Base-by-base conservation (phyloP, 371 early-diverging fungal genomes). In the Mortierella sp. region DNA sequence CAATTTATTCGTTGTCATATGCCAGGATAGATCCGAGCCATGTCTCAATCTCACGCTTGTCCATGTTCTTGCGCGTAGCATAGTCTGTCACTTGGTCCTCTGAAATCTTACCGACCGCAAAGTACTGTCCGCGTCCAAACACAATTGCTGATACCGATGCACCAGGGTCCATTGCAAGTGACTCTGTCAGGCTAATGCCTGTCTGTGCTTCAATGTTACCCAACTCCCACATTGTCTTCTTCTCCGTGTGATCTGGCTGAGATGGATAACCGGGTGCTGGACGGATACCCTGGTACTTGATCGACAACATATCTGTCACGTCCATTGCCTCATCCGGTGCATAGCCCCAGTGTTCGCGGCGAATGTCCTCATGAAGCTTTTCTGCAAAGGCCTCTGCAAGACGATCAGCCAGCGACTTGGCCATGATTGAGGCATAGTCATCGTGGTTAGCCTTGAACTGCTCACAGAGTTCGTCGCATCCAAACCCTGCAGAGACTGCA, bases 351-450 rank as follows among this genome's bases (percentile, higher is more conserved):
- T 91, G 87, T 20, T 92, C 88, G 61, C 89, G 92, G 30, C 97
- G 93, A 58, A 97, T 92, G 65, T 93, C 90, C 74, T 94, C 93
- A 83, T 97, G 97, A 64, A 97, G 75, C 62, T 89, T 87, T 84
- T 97, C 97, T 5, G 97, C 96, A 83, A 96, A 89, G 0, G 96
- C 97, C 79, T 97, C 97, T 0, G 96, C 96, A 52, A 97, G 84
- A 75, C 97, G 94, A 84, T 97, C 97, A 3, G 97, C 97, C 49
- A 97, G 84, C 0, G 97, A 95, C 85, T 97, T 97, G 76, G 92
- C 91, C 97, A 97, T 96, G 75, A 97, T 96, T 60, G 92, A 90
- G 39, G 86, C 89, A 84, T 94, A 97, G 83, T 97, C 97, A 84
- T 97, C 97, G 55, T 91, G 91, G 39, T 93, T 91, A 2, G 84